Percentiles rank a stretch among this genome's conserved stretches.
These are phyloP conservation scores for Blepharisma stoltei DNA, from an alignment of 73 alveolate genomes.

Conservation along the genomic window DNA sequence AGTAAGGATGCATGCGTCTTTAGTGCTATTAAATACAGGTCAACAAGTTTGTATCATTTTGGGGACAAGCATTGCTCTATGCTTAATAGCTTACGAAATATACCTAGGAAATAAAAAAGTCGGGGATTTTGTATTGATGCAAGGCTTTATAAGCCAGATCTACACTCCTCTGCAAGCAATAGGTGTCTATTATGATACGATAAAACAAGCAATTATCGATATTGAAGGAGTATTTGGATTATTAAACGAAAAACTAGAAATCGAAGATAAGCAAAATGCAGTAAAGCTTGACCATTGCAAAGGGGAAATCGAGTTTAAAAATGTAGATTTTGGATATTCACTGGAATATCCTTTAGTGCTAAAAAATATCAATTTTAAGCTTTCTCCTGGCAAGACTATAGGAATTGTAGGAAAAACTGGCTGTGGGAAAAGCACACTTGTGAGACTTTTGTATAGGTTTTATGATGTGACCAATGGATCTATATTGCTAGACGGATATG, in stretches of 20 bases:
- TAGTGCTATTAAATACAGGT: conserved; percentile 43
- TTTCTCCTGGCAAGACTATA: conserved; percentile 70
- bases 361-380: conserved; percentile 51
- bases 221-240: conserved; percentile 55
- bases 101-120: conserved; percentile 29
- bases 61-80: conserved; percentile 45
- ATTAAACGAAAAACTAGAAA: conserved; percentile 21
- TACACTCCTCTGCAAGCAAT: conserved; percentile 54
- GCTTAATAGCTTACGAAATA: conserved; percentile 39
- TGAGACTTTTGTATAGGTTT: conserved; percentile 78
- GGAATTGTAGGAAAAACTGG: conserved; percentile 95
- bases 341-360: conserved; percentile 51
- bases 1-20: conserved; percentile 29
- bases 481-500: conserved; percentile 72
- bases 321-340: conserved; percentile 64
- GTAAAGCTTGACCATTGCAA: conserved; percentile 26
- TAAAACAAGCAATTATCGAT: conserved; percentile 59
- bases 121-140: conserved; percentile 64
- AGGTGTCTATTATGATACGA: conserved; percentile 55
- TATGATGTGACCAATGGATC: conserved; percentile 86
- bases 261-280: conserved; percentile 26
- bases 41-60: conserved; percentile 35
- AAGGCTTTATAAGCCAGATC: conserved; percentile 50
- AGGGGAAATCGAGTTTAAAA: conserved; percentile 68
- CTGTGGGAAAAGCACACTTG: conserved; percentile 89